Evolutionary conservation across 106 monocot genomes (phyloP).

Genomic region (Narthecium ossifragum): DNA sequence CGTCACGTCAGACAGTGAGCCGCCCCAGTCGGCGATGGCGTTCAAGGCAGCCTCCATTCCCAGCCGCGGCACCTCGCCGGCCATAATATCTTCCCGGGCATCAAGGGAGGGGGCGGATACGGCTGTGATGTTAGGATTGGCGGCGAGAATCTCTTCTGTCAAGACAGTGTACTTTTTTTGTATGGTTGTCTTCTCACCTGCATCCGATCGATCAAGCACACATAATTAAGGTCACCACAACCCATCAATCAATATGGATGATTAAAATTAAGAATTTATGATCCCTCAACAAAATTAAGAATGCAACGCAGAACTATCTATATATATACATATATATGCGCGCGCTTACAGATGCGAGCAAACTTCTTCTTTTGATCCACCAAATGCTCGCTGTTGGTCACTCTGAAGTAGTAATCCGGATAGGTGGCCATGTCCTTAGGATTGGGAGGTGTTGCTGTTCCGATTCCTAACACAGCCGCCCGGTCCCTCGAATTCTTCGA

Average conservation of each 20-base stretch:
- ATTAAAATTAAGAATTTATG: background rate
- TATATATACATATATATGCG: background rate
- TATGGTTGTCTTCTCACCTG: conserved; percentile 30
- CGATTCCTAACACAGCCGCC: conserved; percentile 23
- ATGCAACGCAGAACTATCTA: background rate
- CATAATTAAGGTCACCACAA: background rate
- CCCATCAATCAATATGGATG: background rate
- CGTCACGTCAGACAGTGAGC: conserved; percentile 22
- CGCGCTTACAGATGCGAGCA: conserved; percentile 17
- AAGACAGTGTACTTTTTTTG: conserved; percentile 23
- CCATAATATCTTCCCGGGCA: conserved; percentile 27
- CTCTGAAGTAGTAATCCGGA: conserved; percentile 24
- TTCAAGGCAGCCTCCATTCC: conserved; percentile 18
- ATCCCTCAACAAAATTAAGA: background rate
- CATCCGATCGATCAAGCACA: background rate
- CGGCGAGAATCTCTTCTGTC: conserved; percentile 22
- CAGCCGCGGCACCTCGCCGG: conserved; percentile 19
- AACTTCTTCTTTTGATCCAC: conserved; percentile 22
- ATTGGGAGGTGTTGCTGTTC: conserved; percentile 15
- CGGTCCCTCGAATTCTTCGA: conserved; percentile 17
- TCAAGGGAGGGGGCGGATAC: conserved; percentile 33
- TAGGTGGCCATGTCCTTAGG: conserved; percentile 8
- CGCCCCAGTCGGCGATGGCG: conserved; percentile 32
- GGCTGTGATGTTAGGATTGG: conserved; percentile 23
- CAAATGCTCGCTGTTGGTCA: conserved; percentile 17